phyloP scores from a whole-genome alignment of 257 asterid species.

The Forsythia viridissima region DNA sequence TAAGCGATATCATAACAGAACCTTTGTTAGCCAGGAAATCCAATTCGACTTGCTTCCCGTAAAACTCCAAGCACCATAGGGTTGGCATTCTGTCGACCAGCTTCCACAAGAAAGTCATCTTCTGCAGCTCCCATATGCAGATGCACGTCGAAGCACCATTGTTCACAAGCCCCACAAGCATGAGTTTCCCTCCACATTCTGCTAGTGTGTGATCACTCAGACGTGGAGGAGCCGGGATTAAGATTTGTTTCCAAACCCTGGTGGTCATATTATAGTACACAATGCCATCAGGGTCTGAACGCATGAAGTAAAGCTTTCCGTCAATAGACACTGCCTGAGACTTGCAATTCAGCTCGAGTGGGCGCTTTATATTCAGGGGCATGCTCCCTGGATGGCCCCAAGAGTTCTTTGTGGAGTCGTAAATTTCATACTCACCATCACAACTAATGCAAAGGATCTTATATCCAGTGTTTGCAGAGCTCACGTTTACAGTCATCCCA shows the following conservation, averaged over 20 bases:
- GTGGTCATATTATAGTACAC: conserved; percentile 61
- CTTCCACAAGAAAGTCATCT: conserved; percentile 97
- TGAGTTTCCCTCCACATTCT: conserved; percentile 72
- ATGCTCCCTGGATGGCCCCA: conserved; percentile 71
- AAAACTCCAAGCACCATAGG: conserved; percentile 93
- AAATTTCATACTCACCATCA: conserved; percentile 81
- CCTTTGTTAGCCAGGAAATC: conserved; percentile 92
- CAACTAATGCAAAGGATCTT: conserved; percentile 78
- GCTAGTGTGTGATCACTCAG: conserved; percentile 73
- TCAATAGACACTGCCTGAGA: conserved; percentile 69
- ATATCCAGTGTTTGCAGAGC: conserved; percentile 49
- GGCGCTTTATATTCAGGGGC: conserved; percentile 62
- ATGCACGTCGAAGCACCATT: conserved; percentile 89
- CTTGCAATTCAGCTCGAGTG: conserved; percentile 79
- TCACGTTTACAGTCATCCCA: conserved; percentile 64
- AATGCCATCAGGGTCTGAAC: conserved; percentile 79
- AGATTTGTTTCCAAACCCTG: conserved; percentile 70
- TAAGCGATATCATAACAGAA: conserved; percentile 75
- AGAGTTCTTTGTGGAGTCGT: conserved; percentile 50
- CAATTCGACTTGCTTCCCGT: conserved; percentile 95
- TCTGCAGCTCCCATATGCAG: conserved; percentile 97
- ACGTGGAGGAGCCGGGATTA: conserved; percentile 64
- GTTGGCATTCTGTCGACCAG: conserved; percentile 99
- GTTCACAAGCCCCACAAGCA: conserved; percentile 88
- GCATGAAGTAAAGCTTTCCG: conserved; percentile 69